Evolutionary conservation across 192 early-diverging fungal species (phyloP).

Genomic region (Backusella morwellensis): DNA sequence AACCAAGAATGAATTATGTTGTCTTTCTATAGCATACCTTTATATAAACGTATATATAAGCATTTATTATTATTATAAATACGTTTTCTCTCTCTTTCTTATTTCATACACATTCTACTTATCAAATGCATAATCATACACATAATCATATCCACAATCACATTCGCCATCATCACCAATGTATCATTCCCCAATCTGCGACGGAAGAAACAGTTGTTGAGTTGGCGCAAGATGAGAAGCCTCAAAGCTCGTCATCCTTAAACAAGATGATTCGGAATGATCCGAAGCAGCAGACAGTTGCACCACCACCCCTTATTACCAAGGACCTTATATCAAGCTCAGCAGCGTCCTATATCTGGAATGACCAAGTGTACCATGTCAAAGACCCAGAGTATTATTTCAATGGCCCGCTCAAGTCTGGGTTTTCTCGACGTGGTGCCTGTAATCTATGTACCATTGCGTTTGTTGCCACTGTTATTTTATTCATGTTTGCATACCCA

Average conservation of each 20-base stretch:
- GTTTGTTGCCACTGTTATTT: constrained; percentile 6
- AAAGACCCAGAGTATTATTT: constrained; percentile 1
- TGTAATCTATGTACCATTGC: constrained; percentile 3
- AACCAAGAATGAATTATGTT: constrained; percentile 4
- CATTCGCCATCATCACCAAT: not conserved
- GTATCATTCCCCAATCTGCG: not conserved
- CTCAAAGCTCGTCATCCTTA: not conserved
- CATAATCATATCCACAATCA: not conserved
- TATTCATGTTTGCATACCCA: constrained; percentile 5
- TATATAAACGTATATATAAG: not conserved
- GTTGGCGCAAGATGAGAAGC: not conserved
- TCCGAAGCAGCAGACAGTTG: not conserved
- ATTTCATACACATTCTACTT: not conserved
- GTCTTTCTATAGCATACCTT: not conserved
- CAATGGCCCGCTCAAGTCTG: not conserved
- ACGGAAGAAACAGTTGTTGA: constrained; percentile 2
- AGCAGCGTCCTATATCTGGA: not conserved
- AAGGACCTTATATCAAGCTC: constrained; percentile 4
- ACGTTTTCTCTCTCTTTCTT: not conserved
- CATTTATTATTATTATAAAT: not conserved
- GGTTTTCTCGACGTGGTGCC: constrained; percentile 2
- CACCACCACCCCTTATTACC: not conserved
- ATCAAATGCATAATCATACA: not conserved
- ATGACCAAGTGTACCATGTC: not conserved
- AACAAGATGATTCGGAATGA: not conserved